phyloP scores from a whole-genome alignment of 345 rosid species.

The Gossypium turneri region DNA sequence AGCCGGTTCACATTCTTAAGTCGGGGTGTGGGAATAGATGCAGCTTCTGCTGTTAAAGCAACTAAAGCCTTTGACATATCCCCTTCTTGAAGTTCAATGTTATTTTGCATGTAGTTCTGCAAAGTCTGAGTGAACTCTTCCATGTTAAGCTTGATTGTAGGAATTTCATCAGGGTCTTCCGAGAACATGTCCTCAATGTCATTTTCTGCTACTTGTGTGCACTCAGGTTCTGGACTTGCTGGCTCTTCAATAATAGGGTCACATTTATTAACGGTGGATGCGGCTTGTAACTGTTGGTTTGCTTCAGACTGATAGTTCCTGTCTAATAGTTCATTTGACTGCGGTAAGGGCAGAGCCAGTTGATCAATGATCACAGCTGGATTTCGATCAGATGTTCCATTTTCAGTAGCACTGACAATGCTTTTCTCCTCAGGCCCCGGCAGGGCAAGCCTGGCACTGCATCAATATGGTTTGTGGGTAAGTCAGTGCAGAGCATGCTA shows the following conservation, averaged over 20 bases:
- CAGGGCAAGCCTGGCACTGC: slow-evolving; percentile 86
- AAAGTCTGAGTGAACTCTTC: slow-evolving; percentile 62
- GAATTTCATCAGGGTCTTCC: slow-evolving; percentile 77
- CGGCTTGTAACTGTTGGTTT: slow-evolving; percentile 27
- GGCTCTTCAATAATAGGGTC: slow-evolving; percentile 90
- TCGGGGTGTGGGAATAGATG: slow-evolving; percentile 77
- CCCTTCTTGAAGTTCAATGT: slow-evolving; percentile 59
- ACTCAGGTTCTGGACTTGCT: slow-evolving; percentile 66
- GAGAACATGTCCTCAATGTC: slow-evolving; percentile 67
- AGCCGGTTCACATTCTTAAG: slow-evolving; percentile 79
- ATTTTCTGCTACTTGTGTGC: slow-evolving; percentile 33
- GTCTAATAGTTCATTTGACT: slow-evolving; percentile 31
- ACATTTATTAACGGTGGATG: slow-evolving; percentile 29
- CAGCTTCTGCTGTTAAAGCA: slow-evolving; percentile 67
- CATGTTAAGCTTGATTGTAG: slow-evolving; percentile 66
- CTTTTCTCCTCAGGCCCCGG: slow-evolving; percentile 68
- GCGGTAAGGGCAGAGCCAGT: slow-evolving; percentile 40
- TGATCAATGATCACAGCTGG: slow-evolving; percentile 29
- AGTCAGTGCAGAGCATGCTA: slow-evolving; percentile 12
- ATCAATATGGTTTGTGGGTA: slow-evolving; percentile 17
- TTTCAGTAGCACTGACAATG: slow-evolving; percentile 27
- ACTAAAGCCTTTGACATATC: slow-evolving; percentile 76
- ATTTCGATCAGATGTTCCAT: slow-evolving; percentile 32
- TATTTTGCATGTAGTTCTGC: slow-evolving; percentile 61
- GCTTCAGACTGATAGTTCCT: slow-evolving; percentile 30